Base-by-base conservation (phyloP, 176 grass and related monocot species). In the Dendrocalamus sinicus region DNA sequence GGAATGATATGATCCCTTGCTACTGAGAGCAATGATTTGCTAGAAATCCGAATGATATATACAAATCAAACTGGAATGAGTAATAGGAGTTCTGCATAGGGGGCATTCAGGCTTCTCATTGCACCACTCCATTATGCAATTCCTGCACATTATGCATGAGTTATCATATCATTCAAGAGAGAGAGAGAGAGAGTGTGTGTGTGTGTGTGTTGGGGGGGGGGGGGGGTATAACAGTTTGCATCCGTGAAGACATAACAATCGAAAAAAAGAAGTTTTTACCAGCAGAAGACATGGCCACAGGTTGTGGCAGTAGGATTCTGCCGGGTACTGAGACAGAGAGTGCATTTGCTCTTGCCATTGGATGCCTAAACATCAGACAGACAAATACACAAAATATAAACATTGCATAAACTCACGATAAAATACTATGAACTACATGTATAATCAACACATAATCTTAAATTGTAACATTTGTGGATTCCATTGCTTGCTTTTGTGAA, bases 121-220 rank as follows among this genome's bases (percentile, higher is more conserved):
- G 84, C 96, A 99, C 96, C 96, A 96, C 85, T 96, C 93, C 93
- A 96, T 99, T 85, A 99, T 96, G 75, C 96, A 99, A 75, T 91
- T 96, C 96, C 96, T 96, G 89, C 81, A 91, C 24, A 70, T 35
- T 47, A 83, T 81, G 64, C 13, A 83, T 80, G 86, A 80, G 40
- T 67, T 65, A 44, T 48, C 43, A 82, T 82, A 59, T 53, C 22
- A 70, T 57, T 81, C 17, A 28, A 75, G 43, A 6, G 39, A 61
- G 72, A 9, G n/a, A n/a, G n/a, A n/a, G n/a, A n/a, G n/a, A n/a
- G n/a, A n/a, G n/a, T n/a, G n/a, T n/a, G n/a, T n/a, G n/a, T n/a
- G 45, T 77, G 55, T 37, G 72, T 9, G 45, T 77, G 55, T 37
- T 30, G 28, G 1, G 28, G 28, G 28, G 28, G 28, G 39, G 43